Conservation (phyloP, 1,284 basidiomycete genomes). For the Takashimella tepidaria region DNA sequence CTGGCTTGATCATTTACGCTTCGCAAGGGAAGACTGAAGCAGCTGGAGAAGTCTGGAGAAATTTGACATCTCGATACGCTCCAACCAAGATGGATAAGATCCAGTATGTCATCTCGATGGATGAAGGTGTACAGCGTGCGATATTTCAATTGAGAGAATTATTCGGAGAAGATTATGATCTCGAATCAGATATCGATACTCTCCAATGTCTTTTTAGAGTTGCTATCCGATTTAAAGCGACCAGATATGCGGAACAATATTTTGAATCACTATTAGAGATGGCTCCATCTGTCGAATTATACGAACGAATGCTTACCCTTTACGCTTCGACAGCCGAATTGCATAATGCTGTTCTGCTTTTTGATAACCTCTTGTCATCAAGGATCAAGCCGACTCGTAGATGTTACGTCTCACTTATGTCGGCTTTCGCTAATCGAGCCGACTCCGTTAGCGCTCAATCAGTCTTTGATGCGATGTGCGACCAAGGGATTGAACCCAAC, state of each 20-base stretch:
- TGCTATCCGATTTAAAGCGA: constrained; percentile 15
- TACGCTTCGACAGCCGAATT: constrained; percentile 60
- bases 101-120: constrained; percentile 1
- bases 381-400: constrained; percentile 54
- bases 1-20: constrained; percentile 11
- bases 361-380: constrained; percentile 60
- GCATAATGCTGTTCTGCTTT: constrained; percentile 54
- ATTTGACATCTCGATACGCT: constrained; percentile 5
- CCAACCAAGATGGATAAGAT: constrained; percentile 5
- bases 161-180: neutral
- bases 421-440: constrained; percentile 60
- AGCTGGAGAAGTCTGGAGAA: constrained; percentile 4
- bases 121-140: constrained; percentile 3
- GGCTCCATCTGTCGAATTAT: constrained; percentile 12
- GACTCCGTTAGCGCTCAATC: constrained; percentile 66
- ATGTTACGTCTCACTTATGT: constrained; percentile 66
- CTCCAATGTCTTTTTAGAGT: constrained; percentile 21
- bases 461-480: constrained; percentile 55
- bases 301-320: constrained; percentile 58
- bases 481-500: constrained; percentile 58
- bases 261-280: constrained; percentile 12
- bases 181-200: constrained; percentile 3
- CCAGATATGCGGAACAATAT: constrained; percentile 10
- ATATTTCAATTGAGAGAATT: neutral
- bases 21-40: constrained; percentile 5